Base-by-base conservation (phyloP, 2,329 filamentous ascomycete genomes). In the Bertia moriformis region DNA sequence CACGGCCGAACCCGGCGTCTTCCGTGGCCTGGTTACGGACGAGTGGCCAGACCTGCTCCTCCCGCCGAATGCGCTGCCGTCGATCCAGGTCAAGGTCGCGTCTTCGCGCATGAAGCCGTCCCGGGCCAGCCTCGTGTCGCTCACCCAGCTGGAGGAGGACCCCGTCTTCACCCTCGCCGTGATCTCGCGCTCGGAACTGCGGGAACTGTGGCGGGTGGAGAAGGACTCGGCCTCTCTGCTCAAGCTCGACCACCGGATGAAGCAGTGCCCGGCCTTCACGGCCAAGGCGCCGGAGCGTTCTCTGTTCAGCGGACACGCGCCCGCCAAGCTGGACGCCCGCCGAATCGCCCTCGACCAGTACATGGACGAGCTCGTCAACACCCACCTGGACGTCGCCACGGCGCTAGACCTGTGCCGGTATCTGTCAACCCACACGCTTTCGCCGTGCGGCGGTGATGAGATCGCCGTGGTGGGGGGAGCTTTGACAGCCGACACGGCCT, bases 71-170 rank as follows among this genome's bases (percentile, higher is more conserved):
- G 87, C 88, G 4, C 66, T 98, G 4, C 83, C 85, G 3, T 85
- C 84, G 1, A 81, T 98, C 41, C 74, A 83, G 45, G 78, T 95
- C 38, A 84, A 74, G 54, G 89, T 95, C 3, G 85, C 87, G 3
- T 96, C 91, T 3, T 96, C 91, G 18, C 79, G 91, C n/a, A 78
- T 98, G 66, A 87, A 85, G 52, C 91, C 89, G 13, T 94, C 89
- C 0, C 71, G 89, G 45, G 78, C 86, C 27, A 95, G 88, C 54
- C 73, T 91, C 48, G 65, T 94, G 50, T 83, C 78, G 2, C 65
- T 87, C 7, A 89, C 77, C 38, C 79, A 85, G 44, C 66, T 83
- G 15, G 88, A 95, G 42, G 89, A 94, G 52, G 88, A 95, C 49
- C 86, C 88, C 0, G 89, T 96, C 1, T 95, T 96, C 51, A 94